phyloP scores from a whole-genome alignment of 2,329 filamentous ascomycete genomes.

The Trichoderma atroviride region DNA sequence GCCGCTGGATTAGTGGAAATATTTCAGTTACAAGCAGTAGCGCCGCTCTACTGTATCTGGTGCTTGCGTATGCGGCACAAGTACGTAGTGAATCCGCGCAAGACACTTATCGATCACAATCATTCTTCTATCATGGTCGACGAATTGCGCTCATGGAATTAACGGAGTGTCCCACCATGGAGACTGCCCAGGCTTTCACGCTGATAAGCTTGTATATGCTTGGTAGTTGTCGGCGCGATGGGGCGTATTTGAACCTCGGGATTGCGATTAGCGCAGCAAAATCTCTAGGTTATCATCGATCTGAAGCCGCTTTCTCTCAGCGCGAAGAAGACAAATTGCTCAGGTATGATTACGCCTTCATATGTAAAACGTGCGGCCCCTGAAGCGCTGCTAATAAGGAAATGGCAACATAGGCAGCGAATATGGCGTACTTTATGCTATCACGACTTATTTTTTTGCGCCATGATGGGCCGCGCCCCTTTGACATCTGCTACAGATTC shows the following conservation, averaged over 20 bases:
- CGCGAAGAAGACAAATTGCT: background rate
- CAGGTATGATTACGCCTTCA: background rate
- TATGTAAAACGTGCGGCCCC: background rate
- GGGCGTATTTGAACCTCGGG: slow-evolving; percentile 6
- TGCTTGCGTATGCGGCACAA: slow-evolving; percentile 1
- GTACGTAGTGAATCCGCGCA: background rate
- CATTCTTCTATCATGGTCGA: slow-evolving; percentile 13
- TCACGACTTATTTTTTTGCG: slow-evolving; percentile 2
- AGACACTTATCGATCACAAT: background rate
- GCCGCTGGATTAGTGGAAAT: background rate
- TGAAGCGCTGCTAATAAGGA: background rate
- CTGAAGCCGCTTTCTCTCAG: background rate
- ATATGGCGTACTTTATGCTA: slow-evolving; percentile 13
- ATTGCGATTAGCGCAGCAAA: slow-evolving; percentile 9
- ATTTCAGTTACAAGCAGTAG: slow-evolving; percentile 5
- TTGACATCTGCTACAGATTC: background rate
- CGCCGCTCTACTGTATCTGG: background rate
- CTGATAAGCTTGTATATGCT: slow-evolving; percentile 8
- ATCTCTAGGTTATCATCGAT: background rate
- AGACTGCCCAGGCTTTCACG: slow-evolving; percentile 1
- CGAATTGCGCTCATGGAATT: slow-evolving; percentile 6
- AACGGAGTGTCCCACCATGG: background rate
- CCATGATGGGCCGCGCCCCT: background rate
- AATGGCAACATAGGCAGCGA: background rate
- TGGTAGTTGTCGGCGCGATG: background rate